Base-by-base conservation (phyloP, 257 asterid genomes). In the Scutellaria galericulata region DNA sequence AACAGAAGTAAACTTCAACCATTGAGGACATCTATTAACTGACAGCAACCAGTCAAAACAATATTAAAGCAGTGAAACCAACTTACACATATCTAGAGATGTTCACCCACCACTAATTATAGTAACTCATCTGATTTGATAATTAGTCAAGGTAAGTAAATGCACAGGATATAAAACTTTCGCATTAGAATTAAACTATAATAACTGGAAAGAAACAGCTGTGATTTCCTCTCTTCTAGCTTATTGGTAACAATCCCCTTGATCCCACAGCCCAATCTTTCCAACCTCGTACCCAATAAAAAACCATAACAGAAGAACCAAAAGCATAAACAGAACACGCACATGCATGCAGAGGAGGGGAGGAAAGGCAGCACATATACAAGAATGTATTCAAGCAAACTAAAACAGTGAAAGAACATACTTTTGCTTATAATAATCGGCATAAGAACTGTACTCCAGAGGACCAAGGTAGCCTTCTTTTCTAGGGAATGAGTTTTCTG, bases 401-500 rank as follows among this genome's bases (percentile, higher is more conserved):
- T 46, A 63, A 50, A 52, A 58, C 52, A 44, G 71, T 20, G 54
- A 31, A 57, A 39, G 22, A 60, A 70, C 98, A 52, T 88, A 95
- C 99, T 95, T 95, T 77, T 88, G 99, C 81, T 87, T 95, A 81
- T 95, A 95, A 85, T 91, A 95, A 76, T 90, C 99, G 47, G 99
- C 97, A 79, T 95, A 95, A 69, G 97, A 89, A 76, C 96, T 83
- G 79, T 95, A 95, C 86, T 95, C 99, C 77, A 95, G 78, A 64
- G 98, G 99, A 80, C 99, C 98, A 75, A 95, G 97, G 82, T 95
- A 95, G 59, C 99, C 98, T 86, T 95, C 99, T 83, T 95, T 95
- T 88, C 97, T 87, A 0, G 99, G 99, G 72, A 95, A 95, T 75
- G 97, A 90, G 79, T 87, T 95, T 75, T 92, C 98, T 10, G 99